Evolutionary conservation across 192 early-diverging fungal species (phyloP), one percentile per base, ranked within the genome.

Genomic region (Blastocladiella britannica): DNA sequence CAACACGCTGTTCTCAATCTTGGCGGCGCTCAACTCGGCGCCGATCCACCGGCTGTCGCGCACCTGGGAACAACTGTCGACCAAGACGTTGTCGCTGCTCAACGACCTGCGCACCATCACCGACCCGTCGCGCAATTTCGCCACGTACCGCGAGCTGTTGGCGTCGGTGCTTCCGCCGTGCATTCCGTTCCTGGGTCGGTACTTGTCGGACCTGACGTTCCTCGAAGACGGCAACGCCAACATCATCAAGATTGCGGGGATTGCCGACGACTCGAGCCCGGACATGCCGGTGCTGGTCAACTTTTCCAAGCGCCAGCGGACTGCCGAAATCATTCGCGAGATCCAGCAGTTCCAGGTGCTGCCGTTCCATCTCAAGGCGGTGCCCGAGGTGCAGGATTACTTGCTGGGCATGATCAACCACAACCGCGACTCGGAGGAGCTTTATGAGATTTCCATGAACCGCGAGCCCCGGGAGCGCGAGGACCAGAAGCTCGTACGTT

Each of bases 261-360:
- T 22, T 24, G 63, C 22, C 25, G 57, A 64, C 24, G 55, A 18
- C 29, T 31, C 26, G 37, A 55, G 27, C 28, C 71, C 75, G 52
- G 76, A 66, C 61, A 60, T 70, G 12, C 70, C 75, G 15, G 68
- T 72, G 20, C 67, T 93, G 31, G 88, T 94, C 74, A 94, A 94
- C 70, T 91, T 93, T 69, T 71, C 76, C 59, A 93, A 93, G 66
- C 78, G 84, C 29, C 77, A 77, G 69, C 88, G 86, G 67, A 87
- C 83, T 0, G 88, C 86, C 0, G 84, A 88, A 54, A 84, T 90
- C 22, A 82, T 94, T 61, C 81, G 80, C 26, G 85, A 91, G 53
- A 76, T 91, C 53, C 86, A 90, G 64, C 84, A 89, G 69, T 92
- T 86, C 65, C 89, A 91, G 67, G 82, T 80, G 53, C 74, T 75